Base-by-base conservation (phyloP, 2,329 filamentous ascomycete species). In the Aureobasidium namibiae region DNA sequence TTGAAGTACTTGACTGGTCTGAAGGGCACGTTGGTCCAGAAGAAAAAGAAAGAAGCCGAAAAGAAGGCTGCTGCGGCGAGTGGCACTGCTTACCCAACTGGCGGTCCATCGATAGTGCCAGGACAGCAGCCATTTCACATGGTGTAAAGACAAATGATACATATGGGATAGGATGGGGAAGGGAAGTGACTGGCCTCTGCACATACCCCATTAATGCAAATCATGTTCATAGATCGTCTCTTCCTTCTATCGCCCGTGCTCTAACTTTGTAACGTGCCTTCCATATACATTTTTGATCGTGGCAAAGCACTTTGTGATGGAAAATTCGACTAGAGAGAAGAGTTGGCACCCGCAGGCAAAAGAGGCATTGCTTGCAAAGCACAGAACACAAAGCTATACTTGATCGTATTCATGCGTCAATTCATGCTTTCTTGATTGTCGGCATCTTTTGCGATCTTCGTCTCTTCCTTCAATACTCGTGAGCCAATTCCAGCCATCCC, bases 1-100 rank as follows among this genome's bases (percentile, higher is more conserved):
- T 76, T 73, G 41, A 80, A 78, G 61, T 86, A 86, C 64, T 69
- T 87, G 16, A 71, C 75, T 16, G 80, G 80, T 4, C 74, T 86
- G 45, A 81, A 83, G 60, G 79, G 80, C 7, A 75, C 78, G 56
- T 67, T 86, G 11, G 80, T 80, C 14, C 78, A 80, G 62, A 69
- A 75, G 45, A 82, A 81, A 68, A 82, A 78, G 58, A 57, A 52
- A 39, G 57, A 60, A 13, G 56, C 46, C 4, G 56, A 59, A 38
- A 59, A 39, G 38, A 44, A 45, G 33, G 57, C 57, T 24, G 42
- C 42, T 10, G 34, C 36, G 16, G 52, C 52, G 4, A 53, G 14
- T 41, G 49, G 49, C 13, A 41, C 14, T 5, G 48, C 34, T 8
- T n/a, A 38, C 4, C 33, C 48, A 1, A 52, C 21, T 38, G 34